These are phyloP conservation scores for Pichia norvegensis DNA, from an alignment of 1,139 yeast species.

Conservation along the genomic window DNA sequence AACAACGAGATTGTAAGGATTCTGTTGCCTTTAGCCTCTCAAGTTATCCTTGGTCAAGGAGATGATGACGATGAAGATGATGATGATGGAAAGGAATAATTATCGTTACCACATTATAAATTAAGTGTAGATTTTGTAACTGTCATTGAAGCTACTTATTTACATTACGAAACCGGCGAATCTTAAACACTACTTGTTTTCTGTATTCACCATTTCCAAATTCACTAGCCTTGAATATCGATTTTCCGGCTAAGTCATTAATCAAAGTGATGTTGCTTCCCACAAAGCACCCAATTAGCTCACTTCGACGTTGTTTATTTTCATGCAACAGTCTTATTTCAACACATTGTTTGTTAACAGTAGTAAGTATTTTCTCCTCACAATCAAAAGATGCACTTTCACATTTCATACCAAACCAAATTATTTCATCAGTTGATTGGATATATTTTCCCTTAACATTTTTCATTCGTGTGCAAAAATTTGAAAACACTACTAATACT, in stretches of 20 bases:
- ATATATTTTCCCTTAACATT: slow-evolving; percentile 18
- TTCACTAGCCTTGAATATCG: slow-evolving; percentile 19
- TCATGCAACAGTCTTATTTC: slow-evolving; percentile 23
- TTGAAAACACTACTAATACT: slow-evolving; percentile 22
- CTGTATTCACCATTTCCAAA: slow-evolving; percentile 6
- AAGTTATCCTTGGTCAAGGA: slow-evolving; percentile 21
- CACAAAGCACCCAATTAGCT: slow-evolving; percentile 19
- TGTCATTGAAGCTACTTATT: neutral
- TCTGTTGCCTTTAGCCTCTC: slow-evolving; percentile 30
- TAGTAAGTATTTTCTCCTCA: slow-evolving; percentile 19
- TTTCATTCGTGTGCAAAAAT: slow-evolving; percentile 23
- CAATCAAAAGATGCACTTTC: slow-evolving; percentile 22
- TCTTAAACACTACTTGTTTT: slow-evolving; percentile 9
- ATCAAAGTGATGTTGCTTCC: slow-evolving; percentile 20
- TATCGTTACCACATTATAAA: neutral
- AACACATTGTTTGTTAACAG: slow-evolving; percentile 19
- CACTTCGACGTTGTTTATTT: slow-evolving; percentile 16
- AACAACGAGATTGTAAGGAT: slow-evolving; percentile 24
- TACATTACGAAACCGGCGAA: slow-evolving; percentile 3
- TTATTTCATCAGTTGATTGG: slow-evolving; percentile 22
- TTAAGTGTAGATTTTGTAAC: neutral
- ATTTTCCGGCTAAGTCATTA: slow-evolving; percentile 23
- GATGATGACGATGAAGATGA: slow-evolving; percentile 8
- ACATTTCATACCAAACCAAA: slow-evolving; percentile 22
- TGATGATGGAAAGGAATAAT: neutral